A percentile compares a stretch with the other conserved stretches of the same genome.
These are phyloP conservation scores for Patellifolia procumbens DNA, from an alignment of 179 eudicot species.

Conservation along the genomic window DNA sequence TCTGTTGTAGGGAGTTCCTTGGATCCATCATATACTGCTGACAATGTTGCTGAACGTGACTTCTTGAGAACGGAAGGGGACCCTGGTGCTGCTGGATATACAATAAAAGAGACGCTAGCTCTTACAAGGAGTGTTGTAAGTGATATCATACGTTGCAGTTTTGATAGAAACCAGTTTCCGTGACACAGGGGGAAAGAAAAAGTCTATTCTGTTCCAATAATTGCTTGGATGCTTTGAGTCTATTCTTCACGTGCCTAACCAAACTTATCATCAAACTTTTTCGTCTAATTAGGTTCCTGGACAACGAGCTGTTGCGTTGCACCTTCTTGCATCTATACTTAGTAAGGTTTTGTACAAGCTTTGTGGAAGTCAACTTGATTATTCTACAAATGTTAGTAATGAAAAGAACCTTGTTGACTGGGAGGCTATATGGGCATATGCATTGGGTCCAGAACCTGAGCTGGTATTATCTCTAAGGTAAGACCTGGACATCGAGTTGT, in stretches of 20 bases:
- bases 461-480: conserved; percentile 83
- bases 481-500: conserved; percentile 10
- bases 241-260: neutral
- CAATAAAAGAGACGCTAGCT: conserved; percentile 84
- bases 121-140: conserved; percentile 91
- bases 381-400: conserved; percentile 25
- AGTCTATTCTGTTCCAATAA: neutral
- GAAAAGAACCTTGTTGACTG: conserved; percentile 54
- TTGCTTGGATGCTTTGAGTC: conserved; percentile 16
- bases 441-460: conserved; percentile 96
- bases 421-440: conserved; percentile 91
- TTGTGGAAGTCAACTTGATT: conserved; percentile 39
- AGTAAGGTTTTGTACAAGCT: conserved; percentile 54
- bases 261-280: conserved; percentile 18
- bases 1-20: conserved; percentile 35
- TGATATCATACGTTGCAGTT: neutral
- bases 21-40: conserved; percentile 45
- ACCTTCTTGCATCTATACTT: conserved; percentile 69
- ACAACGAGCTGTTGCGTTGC: conserved; percentile 84
- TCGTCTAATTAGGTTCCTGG: conserved; percentile 68
- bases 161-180: neutral
- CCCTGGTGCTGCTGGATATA: conserved; percentile 94
- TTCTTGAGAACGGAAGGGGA: conserved; percentile 91
- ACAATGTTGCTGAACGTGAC: conserved; percentile 83
- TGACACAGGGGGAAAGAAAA: neutral